These are phyloP conservation scores for Phytophthora agathidicida DNA, from an alignment of 352 stramenopile species.

Conservation along the genomic window DNA sequence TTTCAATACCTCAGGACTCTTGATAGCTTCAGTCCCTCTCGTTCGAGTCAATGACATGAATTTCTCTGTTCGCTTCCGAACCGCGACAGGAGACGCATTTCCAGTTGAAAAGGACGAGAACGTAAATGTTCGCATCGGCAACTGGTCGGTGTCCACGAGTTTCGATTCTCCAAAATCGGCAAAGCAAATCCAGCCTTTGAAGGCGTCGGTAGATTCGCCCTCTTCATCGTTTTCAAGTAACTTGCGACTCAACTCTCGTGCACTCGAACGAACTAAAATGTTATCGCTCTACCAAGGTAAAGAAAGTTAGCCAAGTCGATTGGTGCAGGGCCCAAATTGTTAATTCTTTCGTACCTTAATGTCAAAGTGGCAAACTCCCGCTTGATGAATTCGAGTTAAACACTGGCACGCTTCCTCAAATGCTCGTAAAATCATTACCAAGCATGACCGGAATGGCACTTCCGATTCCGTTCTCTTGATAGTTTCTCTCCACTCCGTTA, in stretches of 20 bases:
- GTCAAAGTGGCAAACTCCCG: slow-evolving; percentile 66
- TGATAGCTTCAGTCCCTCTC: slow-evolving; percentile 77
- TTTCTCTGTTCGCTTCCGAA: slow-evolving; percentile 7
- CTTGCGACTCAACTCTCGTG: slow-evolving; percentile 36
- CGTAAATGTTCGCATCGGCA: slow-evolving; percentile 22
- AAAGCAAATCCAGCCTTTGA: slow-evolving; percentile 51
- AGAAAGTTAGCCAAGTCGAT: too few species aligned
- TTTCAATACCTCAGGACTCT: slow-evolving; percentile 74
- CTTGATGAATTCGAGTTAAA: slow-evolving; percentile 46
- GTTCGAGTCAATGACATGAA: slow-evolving; percentile 43
- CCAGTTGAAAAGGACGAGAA: slow-evolving; percentile 31
- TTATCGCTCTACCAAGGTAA: slow-evolving; percentile 56
- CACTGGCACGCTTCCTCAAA: slow-evolving; percentile 47
- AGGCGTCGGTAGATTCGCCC: background rate
- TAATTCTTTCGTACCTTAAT: slow-evolving; percentile 49
- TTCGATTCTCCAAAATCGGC: slow-evolving; percentile 80
- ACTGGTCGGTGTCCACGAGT: slow-evolving; percentile 20
- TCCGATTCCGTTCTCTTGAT: slow-evolving; percentile 1
- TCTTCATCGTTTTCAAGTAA: slow-evolving; percentile 34
- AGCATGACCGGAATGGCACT: slow-evolving; percentile 44
- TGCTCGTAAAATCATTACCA: slow-evolving; percentile 49
- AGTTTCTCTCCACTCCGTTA: slow-evolving; percentile 44
- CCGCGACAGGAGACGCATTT: background rate
- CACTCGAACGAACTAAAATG: slow-evolving; percentile 51
- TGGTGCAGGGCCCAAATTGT: too few species aligned